Base-by-base conservation (phyloP, 208 protist genomes). In the Porcisia hertigi region DNA sequence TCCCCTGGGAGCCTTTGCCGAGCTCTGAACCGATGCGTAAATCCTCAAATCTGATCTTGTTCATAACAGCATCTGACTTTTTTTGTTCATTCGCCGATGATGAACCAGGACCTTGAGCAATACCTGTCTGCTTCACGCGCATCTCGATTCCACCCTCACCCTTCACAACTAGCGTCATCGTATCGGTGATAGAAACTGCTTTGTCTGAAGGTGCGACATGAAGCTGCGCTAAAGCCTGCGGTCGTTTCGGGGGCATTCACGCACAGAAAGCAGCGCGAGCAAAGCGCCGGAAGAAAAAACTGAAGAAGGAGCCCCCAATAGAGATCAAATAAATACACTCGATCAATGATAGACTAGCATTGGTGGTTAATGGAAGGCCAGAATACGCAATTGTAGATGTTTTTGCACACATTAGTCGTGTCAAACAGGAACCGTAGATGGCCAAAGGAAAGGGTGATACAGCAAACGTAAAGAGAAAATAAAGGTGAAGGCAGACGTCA, bases 111-210 rank as follows among this genome's bases (percentile, higher is more conserved):
- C 76, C 77, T 52, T 86, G 90, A 3, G 88, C 88, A 30, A 96
- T 93, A 45, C 88, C 92, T n/a, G 82, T 90, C 71, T 93, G 86
- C 53, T 97, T 96, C n/a, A 96, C 92, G n/a, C 91, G 88, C 88
- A 96, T 90, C 70, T 95, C 90, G 69, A 88, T 76, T 45, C 91
- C 93, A 14, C 89, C 90, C 71, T 96, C 92, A 36, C 90, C 92
- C 70, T 93, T 95, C n/a, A 97, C 92, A 60, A 96, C 91, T 77
- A 97, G 58, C 0, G 94, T 97, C 82, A 97, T 88, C 1, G 94
- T 97, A 80, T 97, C 93, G 16, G 93, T 97, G 71, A 97, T 97
- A 18, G 93, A 95, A 58, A 97, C 91, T 25, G 84, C 81, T 54
- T 88, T 92, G 59, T 97, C 85, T 54, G 85, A 58, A 41, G 79